Base-by-base conservation (phyloP, 148 eudicot genomes). In the Dysphania ambrosioides region DNA sequence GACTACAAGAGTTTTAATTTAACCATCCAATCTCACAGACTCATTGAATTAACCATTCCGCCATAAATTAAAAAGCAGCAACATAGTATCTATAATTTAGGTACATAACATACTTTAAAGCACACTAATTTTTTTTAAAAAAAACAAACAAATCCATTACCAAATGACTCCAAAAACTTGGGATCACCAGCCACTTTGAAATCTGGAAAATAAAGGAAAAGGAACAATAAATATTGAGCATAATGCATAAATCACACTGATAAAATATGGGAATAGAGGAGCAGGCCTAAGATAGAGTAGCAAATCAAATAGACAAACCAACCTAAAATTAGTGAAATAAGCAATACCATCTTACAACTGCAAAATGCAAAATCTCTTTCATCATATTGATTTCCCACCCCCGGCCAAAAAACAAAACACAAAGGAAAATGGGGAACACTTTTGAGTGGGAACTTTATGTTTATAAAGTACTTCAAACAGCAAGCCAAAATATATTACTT, bases 111-210 rank as follows among this genome's bases (percentile, higher is more conserved):
- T 6, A 72, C 16, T 24, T 59, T 13, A 30, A 61, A 13, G 53
- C 6, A 4, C 16, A 64, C 70, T 23, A 75, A 32, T n/a, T n/a
- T n/a, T n/a, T n/a, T n/a, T n/a, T n/a, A 31, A 29, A 27, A 64
- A 38, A 2, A 35, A 60, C 70, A 59, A 70, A 58, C 38, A 75
- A 71, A 86, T 68, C 61, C 74, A 77, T 88, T 86, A 93, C 98
- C 98, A 84, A 86, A 86, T 81, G 93, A 88, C 82, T 91, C 98
- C 82, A 80, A 77, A 70, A 81, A 86, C 82, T 88, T 94, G 77
- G 84, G 84, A 79, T 94, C 93, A 70, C 79, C 83, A 64, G 89
- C 77, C 44, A 85, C 75, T 83, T 85, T 93, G 68, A 84, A 80
- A 89, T 92, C 99, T 95, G 87, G 80, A 77, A 36, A 74, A 42